Percentiles rank a stretch among this genome's conserved stretches.
These are phyloP conservation scores for Alternaria alternata DNA, from an alignment of 2,329 filamentous ascomycete genomes.

Conservation along the genomic window DNA sequence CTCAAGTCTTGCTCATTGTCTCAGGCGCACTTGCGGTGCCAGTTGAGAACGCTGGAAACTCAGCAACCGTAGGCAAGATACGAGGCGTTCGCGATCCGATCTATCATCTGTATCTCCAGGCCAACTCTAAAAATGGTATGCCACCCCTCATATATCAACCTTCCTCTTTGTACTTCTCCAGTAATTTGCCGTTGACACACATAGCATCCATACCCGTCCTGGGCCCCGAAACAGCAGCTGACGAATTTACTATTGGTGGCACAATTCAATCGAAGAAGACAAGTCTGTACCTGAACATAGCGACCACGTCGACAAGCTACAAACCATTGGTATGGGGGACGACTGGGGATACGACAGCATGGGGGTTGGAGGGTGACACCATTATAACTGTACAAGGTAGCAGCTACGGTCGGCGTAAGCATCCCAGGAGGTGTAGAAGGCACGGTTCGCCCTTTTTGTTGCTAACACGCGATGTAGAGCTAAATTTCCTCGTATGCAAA, in stretches of 20 bases:
- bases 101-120: conserved; percentile 63
- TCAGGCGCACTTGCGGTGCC: conserved; percentile 19
- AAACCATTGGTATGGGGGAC: conserved; percentile 55
- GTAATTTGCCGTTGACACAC: background rate
- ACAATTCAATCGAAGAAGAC: conserved; percentile 62
- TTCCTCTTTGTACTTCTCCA: background rate
- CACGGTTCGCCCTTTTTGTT: background rate
- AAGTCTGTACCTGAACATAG: conserved; percentile 59
- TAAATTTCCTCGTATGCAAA: conserved; percentile 63
- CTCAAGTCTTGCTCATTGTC: conserved; percentile 14
- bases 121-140: conserved; percentile 53
- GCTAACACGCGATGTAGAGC: conserved; percentile 36
- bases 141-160: background rate
- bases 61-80: conserved; percentile 59
- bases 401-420: conserved; percentile 54
- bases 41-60: conserved; percentile 8
- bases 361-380: conserved; percentile 60
- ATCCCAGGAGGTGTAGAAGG: background rate
- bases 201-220: conserved; percentile 57
- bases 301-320: conserved; percentile 58
- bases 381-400: conserved; percentile 59
- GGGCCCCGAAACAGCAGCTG: conserved; percentile 59
- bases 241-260: conserved; percentile 60
- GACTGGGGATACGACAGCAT: conserved; percentile 56
- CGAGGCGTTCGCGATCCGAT: conserved; percentile 60